Evolutionary conservation across 208 protist species (phyloP), one percentile per base, ranked within the genome.

Genomic region (Wallacemonas sp.): DNA sequence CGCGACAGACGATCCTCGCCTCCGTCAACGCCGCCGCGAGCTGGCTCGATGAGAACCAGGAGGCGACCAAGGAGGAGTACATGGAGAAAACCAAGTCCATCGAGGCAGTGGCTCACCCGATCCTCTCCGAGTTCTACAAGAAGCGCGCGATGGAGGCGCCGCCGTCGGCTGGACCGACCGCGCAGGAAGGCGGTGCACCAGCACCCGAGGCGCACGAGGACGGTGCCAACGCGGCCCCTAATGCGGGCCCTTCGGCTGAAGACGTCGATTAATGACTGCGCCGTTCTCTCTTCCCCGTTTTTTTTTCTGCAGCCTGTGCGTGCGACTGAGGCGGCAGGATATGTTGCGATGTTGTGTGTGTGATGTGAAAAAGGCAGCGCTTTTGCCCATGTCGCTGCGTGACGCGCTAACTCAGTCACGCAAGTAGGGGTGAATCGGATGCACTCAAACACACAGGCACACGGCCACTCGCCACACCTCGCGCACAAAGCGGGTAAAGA

Each of bases 121-220:
- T 99, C 77, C 93, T 99, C 70, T 87, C 88, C 43, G 98, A 98
- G 74, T 87, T 96, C 65, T 98, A 99, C 77, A 80, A 85, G 65
- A 87, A 92, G 70, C 74, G 76, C 21, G 76, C 78, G 62, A 78
- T 88, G 81, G 80, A 88, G 72, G 74, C 74, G 16, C 72, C 83
- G 16, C 80, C 67, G n/a, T 71, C 62, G 26, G 41, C 80, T 0
- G 62, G 49, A 19, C 14, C 70, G 0, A 33, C 46, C 8, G 65
- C 63, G 23, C 61, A 21, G 21, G 46, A 36, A 12, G 64, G 57
- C 12, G 74, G 46, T 1, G 54, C 61, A 14, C 61, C 38, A 9
- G 63, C 27, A 2, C 17, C 52, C 21, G 24, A 5, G 11, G 65
- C 23, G 6, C 58, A 14, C 21, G 19, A 69, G 27, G 69, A 21